Conservation (phyloP, 2,329 filamentous ascomycete species). For the Clarireedia paspali region DNA sequence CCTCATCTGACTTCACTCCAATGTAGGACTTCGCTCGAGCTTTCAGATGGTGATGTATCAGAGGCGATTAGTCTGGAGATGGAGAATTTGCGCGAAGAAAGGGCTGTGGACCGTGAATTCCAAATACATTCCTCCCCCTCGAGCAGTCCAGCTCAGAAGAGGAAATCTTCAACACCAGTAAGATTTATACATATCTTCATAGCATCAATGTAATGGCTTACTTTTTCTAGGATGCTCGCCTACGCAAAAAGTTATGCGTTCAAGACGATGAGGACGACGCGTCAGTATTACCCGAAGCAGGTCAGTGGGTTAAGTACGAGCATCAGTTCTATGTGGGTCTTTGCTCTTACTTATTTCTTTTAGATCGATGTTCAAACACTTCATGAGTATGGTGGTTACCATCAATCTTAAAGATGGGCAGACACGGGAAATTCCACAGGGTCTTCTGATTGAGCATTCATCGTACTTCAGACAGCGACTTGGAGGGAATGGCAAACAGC, state of each 20-base stretch:
- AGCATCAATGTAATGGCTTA: neutral
- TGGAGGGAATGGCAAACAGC: neutral
- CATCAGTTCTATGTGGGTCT: neutral
- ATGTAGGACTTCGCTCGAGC: neutral
- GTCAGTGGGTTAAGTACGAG: neutral
- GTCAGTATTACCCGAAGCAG: neutral
- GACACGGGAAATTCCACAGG: neutral
- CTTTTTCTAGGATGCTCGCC: neutral
- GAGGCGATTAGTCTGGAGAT: neutral
- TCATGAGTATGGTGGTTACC: neutral
- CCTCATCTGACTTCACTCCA: neutral
- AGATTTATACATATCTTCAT: neutral
- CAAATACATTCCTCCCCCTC: neutral
- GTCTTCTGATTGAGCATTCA: constrained; percentile 1
- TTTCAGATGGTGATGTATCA: neutral
- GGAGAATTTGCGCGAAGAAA: neutral
- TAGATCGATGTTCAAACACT: too few relatives aligned
- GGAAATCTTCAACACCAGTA: neutral
- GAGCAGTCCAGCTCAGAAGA: neutral
- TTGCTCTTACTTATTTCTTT: too few relatives aligned
- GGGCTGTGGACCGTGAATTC: neutral
- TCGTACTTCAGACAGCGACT: neutral
- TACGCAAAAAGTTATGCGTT: neutral
- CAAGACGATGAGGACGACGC: neutral
- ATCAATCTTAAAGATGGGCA: neutral